Conservation (phyloP, 2,329 filamentous ascomycete genomes). For the Malbranchea zuffiana region DNA sequence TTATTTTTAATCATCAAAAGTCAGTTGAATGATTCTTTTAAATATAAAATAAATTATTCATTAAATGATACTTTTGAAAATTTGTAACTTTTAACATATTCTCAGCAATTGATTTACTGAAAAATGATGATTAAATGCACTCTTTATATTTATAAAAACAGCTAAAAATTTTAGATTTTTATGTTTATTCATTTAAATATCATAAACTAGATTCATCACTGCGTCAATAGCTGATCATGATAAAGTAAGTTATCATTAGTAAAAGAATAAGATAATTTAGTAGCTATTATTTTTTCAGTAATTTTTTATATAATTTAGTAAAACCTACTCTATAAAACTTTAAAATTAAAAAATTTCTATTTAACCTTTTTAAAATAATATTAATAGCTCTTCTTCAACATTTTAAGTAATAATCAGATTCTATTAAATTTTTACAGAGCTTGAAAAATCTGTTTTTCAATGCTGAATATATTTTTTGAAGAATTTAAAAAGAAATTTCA, state of each 20-base stretch:
- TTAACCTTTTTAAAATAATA: too few relatives aligned
- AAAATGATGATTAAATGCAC: conserved; percentile 3
- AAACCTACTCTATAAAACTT: conserved; percentile 5
- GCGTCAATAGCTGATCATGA: conserved; percentile 7
- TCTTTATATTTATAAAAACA: neutral
- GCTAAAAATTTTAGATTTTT: neutral
- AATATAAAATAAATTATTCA: too few relatives aligned
- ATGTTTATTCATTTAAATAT: conserved; percentile 2
- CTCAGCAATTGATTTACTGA: too few relatives aligned
- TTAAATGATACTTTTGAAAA: too few relatives aligned
- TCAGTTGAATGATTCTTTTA: too few relatives aligned
- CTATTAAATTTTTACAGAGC: conserved; percentile 1
- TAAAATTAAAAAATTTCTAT: neutral
- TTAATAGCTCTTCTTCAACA: too few relatives aligned
- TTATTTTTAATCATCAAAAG: neutral
- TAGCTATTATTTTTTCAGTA: too few relatives aligned
- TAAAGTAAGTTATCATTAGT: conserved; percentile 3
- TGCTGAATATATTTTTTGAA: conserved; percentile 1
- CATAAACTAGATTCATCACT: too few relatives aligned
- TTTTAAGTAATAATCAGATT: conserved; percentile 3
- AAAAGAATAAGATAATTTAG: too few relatives aligned
- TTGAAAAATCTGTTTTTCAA: neutral
- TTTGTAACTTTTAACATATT: too few relatives aligned
- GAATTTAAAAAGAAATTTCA: conserved; percentile 4
- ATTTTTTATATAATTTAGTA: conserved; percentile 6